A percentile compares a stretch with the other conserved stretches of the same genome.
Conservation (phyloP, 2,329 filamentous ascomycete species). For the Lachnum nothofagi region DNA sequence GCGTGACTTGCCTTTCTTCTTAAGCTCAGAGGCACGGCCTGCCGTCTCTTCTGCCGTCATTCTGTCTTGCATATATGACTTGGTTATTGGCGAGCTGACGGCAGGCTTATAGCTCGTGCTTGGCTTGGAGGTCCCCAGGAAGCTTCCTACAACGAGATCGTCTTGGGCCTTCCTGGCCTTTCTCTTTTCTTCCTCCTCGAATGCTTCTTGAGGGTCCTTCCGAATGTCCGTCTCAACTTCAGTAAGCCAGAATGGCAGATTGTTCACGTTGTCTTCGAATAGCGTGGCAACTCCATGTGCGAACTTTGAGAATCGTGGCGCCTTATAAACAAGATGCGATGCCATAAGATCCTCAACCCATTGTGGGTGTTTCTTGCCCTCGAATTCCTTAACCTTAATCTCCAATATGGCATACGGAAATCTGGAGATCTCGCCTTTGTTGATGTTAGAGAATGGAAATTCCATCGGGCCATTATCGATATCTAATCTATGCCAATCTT, state of each 20-base stretch:
- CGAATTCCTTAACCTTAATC: slow-evolving; percentile 75
- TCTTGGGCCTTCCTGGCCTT: slow-evolving; percentile 78
- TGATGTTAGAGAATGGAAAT: slow-evolving; percentile 81
- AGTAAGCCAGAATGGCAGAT: slow-evolving; percentile 90
- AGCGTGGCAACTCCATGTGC: slow-evolving; percentile 86
- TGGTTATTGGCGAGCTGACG: slow-evolving; percentile 62
- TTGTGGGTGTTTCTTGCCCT: slow-evolving; percentile 61
- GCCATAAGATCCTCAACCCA: slow-evolving; percentile 92
- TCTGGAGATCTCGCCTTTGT: slow-evolving; percentile 82
- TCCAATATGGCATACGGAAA: slow-evolving; percentile 91
- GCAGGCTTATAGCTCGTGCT: slow-evolving; percentile 52
- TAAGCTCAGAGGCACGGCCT: slow-evolving; percentile 29
- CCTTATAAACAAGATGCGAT: slow-evolving; percentile 85
- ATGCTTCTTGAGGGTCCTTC: slow-evolving; percentile 83
- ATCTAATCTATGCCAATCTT: slow-evolving; percentile 85
- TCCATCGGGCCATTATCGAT: slow-evolving; percentile 79
- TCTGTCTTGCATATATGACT: slow-evolving; percentile 57
- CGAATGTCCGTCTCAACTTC: slow-evolving; percentile 91
- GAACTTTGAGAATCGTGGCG: slow-evolving; percentile 92
- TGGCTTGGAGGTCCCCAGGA: slow-evolving; percentile 55
- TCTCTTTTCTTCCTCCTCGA: slow-evolving; percentile 84
- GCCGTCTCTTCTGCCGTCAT: slow-evolving; percentile 42
- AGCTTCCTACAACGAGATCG: slow-evolving; percentile 81
- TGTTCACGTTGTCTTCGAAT: slow-evolving; percentile 95
- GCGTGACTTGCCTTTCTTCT: slow-evolving; percentile 16